Percentiles rank a stretch among this genome's conserved stretches.
phyloP scores from a whole-genome alignment of 148 eudicot species.

The Fagopyrum homotropicum region DNA sequence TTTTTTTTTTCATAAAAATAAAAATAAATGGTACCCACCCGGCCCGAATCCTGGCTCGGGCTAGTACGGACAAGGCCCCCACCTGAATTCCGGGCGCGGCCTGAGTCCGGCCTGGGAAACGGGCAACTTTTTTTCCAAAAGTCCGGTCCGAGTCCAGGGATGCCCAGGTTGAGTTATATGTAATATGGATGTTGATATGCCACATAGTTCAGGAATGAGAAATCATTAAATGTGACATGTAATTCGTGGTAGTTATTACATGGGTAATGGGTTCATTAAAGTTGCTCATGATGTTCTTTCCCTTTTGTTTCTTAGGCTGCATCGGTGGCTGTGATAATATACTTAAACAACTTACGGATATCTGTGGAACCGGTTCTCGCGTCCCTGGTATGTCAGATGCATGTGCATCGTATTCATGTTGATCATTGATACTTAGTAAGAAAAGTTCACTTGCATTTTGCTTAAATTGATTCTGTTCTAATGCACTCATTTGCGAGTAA shows the following conservation, averaged over 20 bases:
- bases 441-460: background rate
- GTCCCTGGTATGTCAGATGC: slow-evolving; percentile 39
- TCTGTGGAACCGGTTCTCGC: slow-evolving; percentile 92
- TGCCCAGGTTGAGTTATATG: background rate
- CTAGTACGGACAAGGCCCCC: too few relatives aligned
- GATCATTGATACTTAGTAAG: background rate
- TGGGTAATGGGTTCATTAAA: background rate
- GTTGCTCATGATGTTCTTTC: background rate
- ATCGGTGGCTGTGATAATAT: slow-evolving; percentile 92
- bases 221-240: background rate
- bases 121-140: too few relatives aligned
- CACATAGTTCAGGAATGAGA: background rate
- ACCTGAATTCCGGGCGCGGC: too few relatives aligned
- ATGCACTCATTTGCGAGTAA: background rate
- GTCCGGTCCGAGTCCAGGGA: too few relatives aligned
- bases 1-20: too few relatives aligned
- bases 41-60: too few relatives aligned
- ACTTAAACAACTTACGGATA: slow-evolving; percentile 63
- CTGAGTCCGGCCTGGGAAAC: too few relatives aligned
- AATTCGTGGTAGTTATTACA: background rate
- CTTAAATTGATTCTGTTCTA: background rate
- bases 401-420: background rate
- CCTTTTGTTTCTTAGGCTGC: slow-evolving; percentile 46
- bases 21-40: too few relatives aligned
- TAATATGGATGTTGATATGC: background rate